phyloP scores from a whole-genome alignment of 306 rosid genomes.

The Vicia villosa region DNA sequence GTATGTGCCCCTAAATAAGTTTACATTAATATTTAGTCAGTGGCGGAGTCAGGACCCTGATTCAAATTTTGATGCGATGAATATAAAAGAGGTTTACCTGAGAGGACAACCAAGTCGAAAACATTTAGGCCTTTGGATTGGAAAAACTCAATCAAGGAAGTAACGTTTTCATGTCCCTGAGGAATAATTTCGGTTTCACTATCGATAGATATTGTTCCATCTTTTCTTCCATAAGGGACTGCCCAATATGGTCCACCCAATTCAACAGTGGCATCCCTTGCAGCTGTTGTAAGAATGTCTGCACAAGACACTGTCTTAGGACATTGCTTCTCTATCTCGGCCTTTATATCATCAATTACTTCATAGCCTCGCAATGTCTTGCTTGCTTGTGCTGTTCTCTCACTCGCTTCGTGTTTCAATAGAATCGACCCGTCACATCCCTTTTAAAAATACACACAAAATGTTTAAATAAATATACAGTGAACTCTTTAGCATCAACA shows the following conservation, averaged over 20 bases:
- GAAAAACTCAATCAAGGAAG: conserved; percentile 58
- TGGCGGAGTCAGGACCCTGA: no score
- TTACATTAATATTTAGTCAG: no score
- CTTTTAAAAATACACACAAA: conserved; percentile 39
- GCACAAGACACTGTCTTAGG: conserved; percentile 78
- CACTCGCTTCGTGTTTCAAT: conserved; percentile 72
- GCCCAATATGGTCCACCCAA: conserved; percentile 79
- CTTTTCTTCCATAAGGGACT: conserved; percentile 74
- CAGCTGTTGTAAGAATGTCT: conserved; percentile 62
- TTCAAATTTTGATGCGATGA: background rate
- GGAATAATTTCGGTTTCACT: conserved; percentile 68
- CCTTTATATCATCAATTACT: conserved; percentile 79
- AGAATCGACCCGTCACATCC: conserved; percentile 87
- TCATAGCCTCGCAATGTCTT: conserved; percentile 82
- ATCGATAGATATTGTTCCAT: conserved; percentile 57
- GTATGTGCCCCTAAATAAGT: conserved; percentile 71
- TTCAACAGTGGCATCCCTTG: conserved; percentile 74
- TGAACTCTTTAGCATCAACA: no score
- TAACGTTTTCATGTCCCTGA: conserved; percentile 63
- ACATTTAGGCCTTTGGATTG: conserved; percentile 71
- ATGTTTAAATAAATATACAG: background rate
- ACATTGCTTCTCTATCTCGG: conserved; percentile 63
- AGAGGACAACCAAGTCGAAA: conserved; percentile 72
- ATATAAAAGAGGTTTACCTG: conserved; percentile 46
- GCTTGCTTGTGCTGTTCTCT: conserved; percentile 63